These are phyloP conservation scores for Ophiostoma triangulosporum DNA, from an alignment of 2,329 filamentous ascomycete genomes.

Conservation along the genomic window DNA sequence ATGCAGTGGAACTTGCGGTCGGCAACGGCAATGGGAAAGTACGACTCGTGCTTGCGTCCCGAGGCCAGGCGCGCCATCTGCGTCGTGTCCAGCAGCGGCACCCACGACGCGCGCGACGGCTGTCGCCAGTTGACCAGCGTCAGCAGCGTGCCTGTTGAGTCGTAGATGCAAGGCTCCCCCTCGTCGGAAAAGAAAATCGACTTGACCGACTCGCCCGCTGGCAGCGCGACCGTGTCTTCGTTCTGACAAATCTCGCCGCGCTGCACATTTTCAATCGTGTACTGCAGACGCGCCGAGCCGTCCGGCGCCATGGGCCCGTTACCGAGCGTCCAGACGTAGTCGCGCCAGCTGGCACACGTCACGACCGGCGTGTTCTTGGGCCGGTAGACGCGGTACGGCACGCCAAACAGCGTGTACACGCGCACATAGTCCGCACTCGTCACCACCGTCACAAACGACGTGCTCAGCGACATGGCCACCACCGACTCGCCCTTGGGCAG, in stretches of 20 bases:
- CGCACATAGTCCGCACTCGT: slow-evolving; percentile 82
- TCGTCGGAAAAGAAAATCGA: slow-evolving; percentile 85
- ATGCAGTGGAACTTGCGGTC: slow-evolving; percentile 94
- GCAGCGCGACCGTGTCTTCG: slow-evolving; percentile 79
- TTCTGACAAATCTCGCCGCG: slow-evolving; percentile 88
- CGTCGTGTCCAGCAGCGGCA: slow-evolving; percentile 82
- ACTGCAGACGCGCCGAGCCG: slow-evolving; percentile 65
- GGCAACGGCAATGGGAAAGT: slow-evolving; percentile 92
- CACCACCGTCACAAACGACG: slow-evolving; percentile 79
- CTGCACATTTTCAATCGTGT: slow-evolving; percentile 91
- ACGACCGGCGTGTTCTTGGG: slow-evolving; percentile 85
- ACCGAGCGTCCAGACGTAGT: slow-evolving; percentile 92
- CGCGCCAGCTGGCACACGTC: slow-evolving; percentile 83
- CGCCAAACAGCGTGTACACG: slow-evolving; percentile 83
- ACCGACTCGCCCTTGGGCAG: slow-evolving; percentile 81
- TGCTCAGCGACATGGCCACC: slow-evolving; percentile 77
- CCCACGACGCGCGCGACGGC: slow-evolving; percentile 75
- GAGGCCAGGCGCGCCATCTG: slow-evolving; percentile 67
- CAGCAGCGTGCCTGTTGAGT: slow-evolving; percentile 77
- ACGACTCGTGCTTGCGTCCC: slow-evolving; percentile 76
- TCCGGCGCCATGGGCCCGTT: slow-evolving; percentile 76
- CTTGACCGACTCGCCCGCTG: slow-evolving; percentile 57
- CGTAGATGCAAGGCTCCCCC: slow-evolving; percentile 95
- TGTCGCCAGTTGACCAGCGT: slow-evolving; percentile 84
- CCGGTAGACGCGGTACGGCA: slow-evolving; percentile 77